Conservation (phyloP, 2,329 filamentous ascomycete species). For the Pseudogymnoascus sp. region DNA sequence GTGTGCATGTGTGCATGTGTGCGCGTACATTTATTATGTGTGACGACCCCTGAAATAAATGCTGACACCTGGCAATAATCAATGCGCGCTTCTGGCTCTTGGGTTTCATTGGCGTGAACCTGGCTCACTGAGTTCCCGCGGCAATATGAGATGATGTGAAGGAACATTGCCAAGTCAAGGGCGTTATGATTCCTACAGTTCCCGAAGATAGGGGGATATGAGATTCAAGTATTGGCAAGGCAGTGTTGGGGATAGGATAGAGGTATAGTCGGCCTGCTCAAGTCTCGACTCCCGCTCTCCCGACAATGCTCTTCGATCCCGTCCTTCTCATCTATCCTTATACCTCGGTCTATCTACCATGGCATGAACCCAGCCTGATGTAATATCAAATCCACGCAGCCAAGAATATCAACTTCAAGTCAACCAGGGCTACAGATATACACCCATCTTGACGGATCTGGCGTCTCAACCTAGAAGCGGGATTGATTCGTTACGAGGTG, state of each 20-base stretch:
- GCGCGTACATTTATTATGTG: not conserved
- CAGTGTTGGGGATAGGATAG: not conserved
- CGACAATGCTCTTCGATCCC: not conserved
- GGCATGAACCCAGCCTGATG: not conserved
- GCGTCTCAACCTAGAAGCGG: not conserved
- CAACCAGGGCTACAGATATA: not conserved
- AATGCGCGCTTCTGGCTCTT: not conserved
- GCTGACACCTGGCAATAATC: not conserved
- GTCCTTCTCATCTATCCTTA: not conserved
- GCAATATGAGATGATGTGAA: not conserved
- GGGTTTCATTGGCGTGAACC: not conserved
- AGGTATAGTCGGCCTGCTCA: too few relatives aligned
- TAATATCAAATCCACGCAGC: not conserved
- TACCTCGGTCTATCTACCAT: not conserved
- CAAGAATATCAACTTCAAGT: not conserved
- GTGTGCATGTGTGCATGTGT: not conserved
- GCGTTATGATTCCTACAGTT: not conserved
- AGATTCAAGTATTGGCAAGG: not conserved
- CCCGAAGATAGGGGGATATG: not conserved
- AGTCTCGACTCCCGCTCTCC: not conserved
- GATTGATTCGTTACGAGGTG: not conserved
- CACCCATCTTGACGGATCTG: not conserved
- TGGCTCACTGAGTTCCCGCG: not conserved
- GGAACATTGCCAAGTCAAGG: not conserved
- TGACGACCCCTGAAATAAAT: not conserved